Evolutionary conservation across 202 grass and related monocot species (phyloP).

Genomic region (Setaria italica): DNA sequence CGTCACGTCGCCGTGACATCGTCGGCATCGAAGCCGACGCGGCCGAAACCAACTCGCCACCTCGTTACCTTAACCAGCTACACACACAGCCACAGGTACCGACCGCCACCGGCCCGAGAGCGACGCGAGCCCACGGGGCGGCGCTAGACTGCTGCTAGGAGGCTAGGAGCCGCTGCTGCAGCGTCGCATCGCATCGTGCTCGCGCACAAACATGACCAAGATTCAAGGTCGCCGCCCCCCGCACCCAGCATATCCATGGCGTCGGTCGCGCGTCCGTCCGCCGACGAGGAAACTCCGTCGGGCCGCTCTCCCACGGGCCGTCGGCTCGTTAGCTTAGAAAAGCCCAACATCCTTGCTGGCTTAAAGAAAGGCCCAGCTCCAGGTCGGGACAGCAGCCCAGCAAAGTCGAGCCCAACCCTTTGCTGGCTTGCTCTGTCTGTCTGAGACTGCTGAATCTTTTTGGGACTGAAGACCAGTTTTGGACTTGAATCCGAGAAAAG

Average conservation of each 20-base stretch:
- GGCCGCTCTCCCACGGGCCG: not conserved
- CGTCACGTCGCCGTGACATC: slow-evolving; percentile 31
- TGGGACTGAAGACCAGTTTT: no score
- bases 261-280: not conserved
- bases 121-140: not conserved
- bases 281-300: not conserved
- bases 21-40: slow-evolving; percentile 1
- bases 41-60: slow-evolving; percentile 34
- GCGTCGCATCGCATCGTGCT: slow-evolving; percentile 5
- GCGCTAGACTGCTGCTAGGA: not conserved
- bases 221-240: no score
- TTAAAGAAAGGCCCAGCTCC: no score
- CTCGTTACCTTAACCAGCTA: not conserved
- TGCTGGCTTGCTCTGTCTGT: no score
- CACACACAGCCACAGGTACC: not conserved
- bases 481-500: not conserved
- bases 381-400: no score
- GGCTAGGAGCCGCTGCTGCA: not conserved
- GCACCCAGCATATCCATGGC: not conserved
- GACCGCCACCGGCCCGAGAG: not conserved
- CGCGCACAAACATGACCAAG: not conserved
- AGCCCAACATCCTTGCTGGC: no score
- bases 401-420: no score
- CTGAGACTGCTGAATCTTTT: no score
- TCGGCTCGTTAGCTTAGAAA: no score